phyloP scores from a whole-genome alignment of 768 basidiomycete species.

The Mycena filopes region DNA sequence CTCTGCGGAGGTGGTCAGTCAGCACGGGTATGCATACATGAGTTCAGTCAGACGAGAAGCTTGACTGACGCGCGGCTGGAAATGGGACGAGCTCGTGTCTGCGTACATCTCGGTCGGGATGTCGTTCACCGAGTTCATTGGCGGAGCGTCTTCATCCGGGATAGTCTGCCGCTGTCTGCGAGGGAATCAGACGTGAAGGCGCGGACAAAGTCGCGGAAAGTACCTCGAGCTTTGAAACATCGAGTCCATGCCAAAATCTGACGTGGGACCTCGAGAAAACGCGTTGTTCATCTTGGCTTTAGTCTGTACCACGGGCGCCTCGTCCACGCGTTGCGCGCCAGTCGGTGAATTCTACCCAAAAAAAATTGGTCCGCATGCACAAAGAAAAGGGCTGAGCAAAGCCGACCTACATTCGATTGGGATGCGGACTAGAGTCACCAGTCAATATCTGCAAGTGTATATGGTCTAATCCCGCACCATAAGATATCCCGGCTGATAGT shows the following conservation, averaged over 20 bases:
- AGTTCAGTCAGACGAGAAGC: neutral
- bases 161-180: constrained; percentile 68
- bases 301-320: constrained; percentile 78
- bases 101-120: constrained; percentile 68
- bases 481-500: constrained; percentile 85
- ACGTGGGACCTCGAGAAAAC: constrained; percentile 68
- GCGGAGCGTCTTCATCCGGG: constrained; percentile 85
- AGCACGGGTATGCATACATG: neutral
- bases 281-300: constrained; percentile 85
- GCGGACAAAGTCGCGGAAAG: constrained; percentile 22
- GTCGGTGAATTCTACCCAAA: constrained; percentile 56
- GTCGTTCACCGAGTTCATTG: constrained; percentile 79
- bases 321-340: constrained; percentile 73
- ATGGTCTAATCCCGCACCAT: constrained; percentile 60
- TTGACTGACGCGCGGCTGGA: constrained; percentile 60
- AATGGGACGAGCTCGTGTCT: constrained; percentile 52
- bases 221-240: constrained; percentile 84
- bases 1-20: constrained; percentile 40
- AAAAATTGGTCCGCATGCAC: constrained; percentile 5
- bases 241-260: constrained; percentile 85
- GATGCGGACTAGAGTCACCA: constrained; percentile 61
- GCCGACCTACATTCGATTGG: constrained; percentile 63
- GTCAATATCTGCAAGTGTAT: neutral
- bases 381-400: neutral
- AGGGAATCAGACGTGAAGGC: constrained; percentile 15